Base-by-base conservation (phyloP, 768 basidiomycete species). In the Mycena epipterygia region DNA sequence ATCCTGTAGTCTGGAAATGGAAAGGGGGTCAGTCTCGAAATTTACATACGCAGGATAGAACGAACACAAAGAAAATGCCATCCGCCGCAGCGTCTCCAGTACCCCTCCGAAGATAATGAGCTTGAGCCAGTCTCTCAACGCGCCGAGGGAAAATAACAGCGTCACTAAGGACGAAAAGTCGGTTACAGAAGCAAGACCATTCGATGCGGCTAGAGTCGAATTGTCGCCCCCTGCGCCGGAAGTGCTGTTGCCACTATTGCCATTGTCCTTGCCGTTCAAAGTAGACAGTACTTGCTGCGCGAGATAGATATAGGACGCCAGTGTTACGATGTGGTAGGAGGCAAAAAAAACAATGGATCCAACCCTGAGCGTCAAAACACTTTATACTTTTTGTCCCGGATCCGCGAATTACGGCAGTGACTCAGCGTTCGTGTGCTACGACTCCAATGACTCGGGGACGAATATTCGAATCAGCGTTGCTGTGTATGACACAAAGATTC, bases 121-220 rank as follows among this genome's bases (percentile, higher is more conserved):
- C 73, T 92, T 88, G 8, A 89, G 66, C 89, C 92, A 92, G 74
- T 93, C 91, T 16, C 84, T 80, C 30, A 91, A 74, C 16, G 88
- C 90, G 21, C 86, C 82, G 55, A 86, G 82, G 0, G 90, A 90
- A 64, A 89, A 80, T 21, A 91, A 69, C 46, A 89, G 68, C 5
- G 82, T 70, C 35, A 89, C 58, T 2, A 87, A 41, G 1, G 87
- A 81, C 9, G 83, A 69, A 16, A 84, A 17, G 59, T 79, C 71
- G 13, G 69, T 74, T 29, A 73, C 44, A 49, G 64, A 72, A 37
- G 52, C 58, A 4, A 62, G 63, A 35, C 63, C 72, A 13, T 37
- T 25, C 48, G 41, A 14, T 68, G 62, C 62, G 68, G 68, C n/a
- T n/a, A n/a, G n/a, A n/a, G n/a, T 69, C 56, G 51, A 69, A 77